Conservation (phyloP, 257 asterid genomes). For the Solanum rostratum region DNA sequence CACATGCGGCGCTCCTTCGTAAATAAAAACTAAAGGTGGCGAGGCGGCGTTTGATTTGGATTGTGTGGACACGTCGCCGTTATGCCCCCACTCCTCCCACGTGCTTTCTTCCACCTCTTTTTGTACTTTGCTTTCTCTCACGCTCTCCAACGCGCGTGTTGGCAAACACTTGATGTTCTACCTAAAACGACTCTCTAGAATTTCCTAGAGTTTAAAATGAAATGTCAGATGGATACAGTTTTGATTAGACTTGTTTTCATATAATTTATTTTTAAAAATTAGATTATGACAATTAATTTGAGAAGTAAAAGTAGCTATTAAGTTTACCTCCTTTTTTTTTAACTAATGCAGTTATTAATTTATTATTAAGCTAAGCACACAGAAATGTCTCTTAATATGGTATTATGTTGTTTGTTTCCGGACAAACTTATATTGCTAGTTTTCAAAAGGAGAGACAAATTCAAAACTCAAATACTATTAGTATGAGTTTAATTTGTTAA, state of each 20-base stretch:
- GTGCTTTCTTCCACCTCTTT: constrained; percentile 7
- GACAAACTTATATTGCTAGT: neutral
- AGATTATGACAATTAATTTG: too few species aligned
- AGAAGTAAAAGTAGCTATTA: neutral
- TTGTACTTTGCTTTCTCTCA: neutral
- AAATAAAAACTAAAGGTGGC: neutral
- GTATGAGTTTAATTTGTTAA: too few species aligned
- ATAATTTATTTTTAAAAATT: too few species aligned
- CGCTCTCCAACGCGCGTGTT: neutral
- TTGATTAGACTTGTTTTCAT: too few species aligned
- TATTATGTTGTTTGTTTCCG: too few species aligned
- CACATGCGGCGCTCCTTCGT: constrained; percentile 5
- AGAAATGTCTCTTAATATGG: too few species aligned
- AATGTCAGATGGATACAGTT: neutral
- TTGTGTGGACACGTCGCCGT: constrained; percentile 23
- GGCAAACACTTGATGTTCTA: neutral
- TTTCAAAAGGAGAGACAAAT: neutral
- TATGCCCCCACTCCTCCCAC: constrained; percentile 8
- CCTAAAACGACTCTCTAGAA: neutral
- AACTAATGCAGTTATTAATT: too few species aligned
- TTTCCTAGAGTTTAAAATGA: neutral
- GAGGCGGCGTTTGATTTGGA: constrained; percentile 25
- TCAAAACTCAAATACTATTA: too few species aligned
- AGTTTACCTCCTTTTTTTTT: neutral
- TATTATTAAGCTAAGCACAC: too few species aligned